Percentiles rank a stretch among this genome's conserved stretches.
Conservation (phyloP, 176 grass and related monocot species). For the Eragrostis curvula region DNA sequence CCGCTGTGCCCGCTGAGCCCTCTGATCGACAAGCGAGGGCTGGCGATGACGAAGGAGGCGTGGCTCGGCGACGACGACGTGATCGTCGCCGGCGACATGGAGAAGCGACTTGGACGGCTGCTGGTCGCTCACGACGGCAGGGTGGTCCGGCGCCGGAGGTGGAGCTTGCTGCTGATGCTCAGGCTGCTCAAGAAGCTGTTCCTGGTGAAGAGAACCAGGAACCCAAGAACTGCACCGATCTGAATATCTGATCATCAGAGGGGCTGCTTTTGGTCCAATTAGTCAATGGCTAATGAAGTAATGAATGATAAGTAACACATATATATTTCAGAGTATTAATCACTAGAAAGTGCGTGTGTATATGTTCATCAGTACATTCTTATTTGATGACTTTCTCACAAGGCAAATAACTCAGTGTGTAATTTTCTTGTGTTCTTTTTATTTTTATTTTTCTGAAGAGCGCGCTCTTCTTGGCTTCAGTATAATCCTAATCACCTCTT, state of each 20-base stretch:
- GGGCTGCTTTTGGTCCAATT: not conserved
- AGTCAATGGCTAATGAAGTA: not conserved
- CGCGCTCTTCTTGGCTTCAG: conserved; percentile 18
- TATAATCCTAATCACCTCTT: not conserved
- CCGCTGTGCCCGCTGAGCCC: conserved; percentile 62
- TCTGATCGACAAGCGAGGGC: conserved; percentile 13
- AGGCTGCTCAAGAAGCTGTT: conserved; percentile 89
- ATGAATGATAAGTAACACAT: conserved; percentile 15
- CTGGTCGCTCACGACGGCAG: conserved; percentile 9
- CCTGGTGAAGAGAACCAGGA: conserved; percentile 54
- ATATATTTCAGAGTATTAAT: not conserved
- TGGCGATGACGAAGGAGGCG: conserved; percentile 31
- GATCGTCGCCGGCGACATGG: not conserved
- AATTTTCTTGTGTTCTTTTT: not conserved
- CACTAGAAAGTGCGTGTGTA: not conserved
- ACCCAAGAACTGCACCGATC: conserved; percentile 43
- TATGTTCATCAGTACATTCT: conserved; percentile 29
- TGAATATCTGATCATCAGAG: conserved; percentile 33
- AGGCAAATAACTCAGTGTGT: conserved; percentile 21
- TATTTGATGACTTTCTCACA: conserved; percentile 21
- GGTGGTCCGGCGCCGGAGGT: conserved; percentile 65
- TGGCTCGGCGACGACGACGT: not conserved
- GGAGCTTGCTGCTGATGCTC: conserved; percentile 74
- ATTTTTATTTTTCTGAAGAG: conserved; percentile 1
- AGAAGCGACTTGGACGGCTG: not conserved